Evolutionary conservation across 306 rosid species (phyloP).

Genomic region (Rosa lucieae): DNA sequence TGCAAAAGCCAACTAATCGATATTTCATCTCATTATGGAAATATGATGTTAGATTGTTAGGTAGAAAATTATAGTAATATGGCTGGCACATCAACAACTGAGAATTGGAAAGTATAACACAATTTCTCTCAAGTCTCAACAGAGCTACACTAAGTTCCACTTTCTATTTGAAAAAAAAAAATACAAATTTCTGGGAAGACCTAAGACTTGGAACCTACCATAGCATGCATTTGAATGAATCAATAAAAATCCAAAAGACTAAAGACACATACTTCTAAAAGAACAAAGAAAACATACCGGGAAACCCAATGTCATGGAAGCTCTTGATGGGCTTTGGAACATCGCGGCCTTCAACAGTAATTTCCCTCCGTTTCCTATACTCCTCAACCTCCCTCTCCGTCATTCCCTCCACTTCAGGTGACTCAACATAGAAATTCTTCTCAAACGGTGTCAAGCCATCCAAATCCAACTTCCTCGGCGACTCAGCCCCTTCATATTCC

Average conservation of each 20-base stretch:
- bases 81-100: neutral
- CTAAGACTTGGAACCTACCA: neutral
- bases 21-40: neutral
- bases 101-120: neutral
- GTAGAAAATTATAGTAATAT: neutral
- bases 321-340: conserved; percentile 92
- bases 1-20: neutral
- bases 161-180: neutral
- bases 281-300: conserved; percentile 48
- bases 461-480: conserved; percentile 70
- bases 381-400: conserved; percentile 78
- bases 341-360: conserved; percentile 91
- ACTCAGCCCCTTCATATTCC: conserved; percentile 53
- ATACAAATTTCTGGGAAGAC: neutral
- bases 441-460: conserved; percentile 93
- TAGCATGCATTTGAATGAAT: conserved; percentile 9
- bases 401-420: conserved; percentile 74
- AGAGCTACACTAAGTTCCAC: neutral
- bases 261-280: neutral
- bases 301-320: conserved; percentile 77
- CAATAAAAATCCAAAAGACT: conserved; percentile 4
- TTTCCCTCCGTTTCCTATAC: conserved; percentile 69
- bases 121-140: neutral
- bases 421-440: conserved; percentile 84
- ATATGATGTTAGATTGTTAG: neutral